These are phyloP conservation scores for Melastoma malabathricum DNA, from an alignment of 345 rosid genomes.

Conservation along the genomic window DNA sequence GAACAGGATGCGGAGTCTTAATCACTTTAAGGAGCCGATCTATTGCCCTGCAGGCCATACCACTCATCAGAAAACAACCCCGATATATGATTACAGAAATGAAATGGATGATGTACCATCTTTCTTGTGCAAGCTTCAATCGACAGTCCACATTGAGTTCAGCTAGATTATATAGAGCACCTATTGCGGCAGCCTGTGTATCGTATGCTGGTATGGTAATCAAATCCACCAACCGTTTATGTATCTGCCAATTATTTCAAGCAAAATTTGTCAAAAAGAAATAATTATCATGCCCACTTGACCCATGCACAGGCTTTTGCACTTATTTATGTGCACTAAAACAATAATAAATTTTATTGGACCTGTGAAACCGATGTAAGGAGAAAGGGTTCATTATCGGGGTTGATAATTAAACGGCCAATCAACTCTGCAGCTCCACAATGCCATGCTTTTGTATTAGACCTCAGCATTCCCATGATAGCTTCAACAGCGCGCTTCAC, in stretches of 20 bases:
- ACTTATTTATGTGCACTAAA: too few species aligned
- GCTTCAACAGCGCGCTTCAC: constrained; percentile 91
- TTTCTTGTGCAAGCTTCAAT: constrained; percentile 87
- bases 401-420: constrained; percentile 92
- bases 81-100: background rate
- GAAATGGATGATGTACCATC: constrained; percentile 42
- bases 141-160: constrained; percentile 96
- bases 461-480: constrained; percentile 69
- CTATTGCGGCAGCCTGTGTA: constrained; percentile 95
- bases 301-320: too few species aligned
- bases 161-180: constrained; percentile 89
- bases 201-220: constrained; percentile 63
- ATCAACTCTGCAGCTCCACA: constrained; percentile 91
- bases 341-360: background rate
- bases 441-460: constrained; percentile 79
- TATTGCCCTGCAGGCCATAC: constrained; percentile 50
- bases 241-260: constrained; percentile 44
- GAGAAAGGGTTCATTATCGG: constrained; percentile 91
- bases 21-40: constrained; percentile 87
- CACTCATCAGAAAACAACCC: background rate
- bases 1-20: constrained; percentile 72
- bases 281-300: too few species aligned
- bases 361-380: constrained; percentile 86
- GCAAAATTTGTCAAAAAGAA: too few species aligned
- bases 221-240: constrained; percentile 76